phyloP scores from a whole-genome alignment of 2,329 filamentous ascomycete genomes.

The Truncatella angustata region DNA sequence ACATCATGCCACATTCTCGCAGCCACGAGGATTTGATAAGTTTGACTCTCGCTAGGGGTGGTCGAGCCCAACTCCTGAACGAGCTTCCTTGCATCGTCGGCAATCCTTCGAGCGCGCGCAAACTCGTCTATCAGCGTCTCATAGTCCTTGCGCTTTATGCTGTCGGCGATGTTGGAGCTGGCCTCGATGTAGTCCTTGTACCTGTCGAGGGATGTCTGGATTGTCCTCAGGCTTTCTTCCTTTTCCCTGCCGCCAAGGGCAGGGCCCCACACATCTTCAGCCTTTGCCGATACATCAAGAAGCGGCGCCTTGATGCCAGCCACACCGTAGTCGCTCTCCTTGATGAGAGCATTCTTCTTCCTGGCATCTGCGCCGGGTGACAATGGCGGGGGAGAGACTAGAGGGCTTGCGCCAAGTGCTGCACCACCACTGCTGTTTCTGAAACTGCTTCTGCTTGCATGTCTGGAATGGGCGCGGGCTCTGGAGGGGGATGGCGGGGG shows the following conservation, averaged over 20 bases:
- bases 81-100: constrained; percentile 72
- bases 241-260: constrained; percentile 88
- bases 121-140: constrained; percentile 86
- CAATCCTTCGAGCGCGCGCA: constrained; percentile 75
- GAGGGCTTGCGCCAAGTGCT: constrained; percentile 36
- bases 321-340: constrained; percentile 90
- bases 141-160: constrained; percentile 88
- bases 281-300: constrained; percentile 87
- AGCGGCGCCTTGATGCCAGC: constrained; percentile 85
- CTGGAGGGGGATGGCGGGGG: constrained; percentile 41
- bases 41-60: constrained; percentile 71
- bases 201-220: constrained; percentile 73
- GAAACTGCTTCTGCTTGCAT: constrained; percentile 66
- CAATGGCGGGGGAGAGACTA: constrained; percentile 34
- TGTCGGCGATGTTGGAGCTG: constrained; percentile 73
- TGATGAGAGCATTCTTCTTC: constrained; percentile 86
- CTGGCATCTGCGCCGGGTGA: constrained; percentile 50
- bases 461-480: constrained; percentile 57
- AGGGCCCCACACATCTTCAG: constrained; percentile 96
- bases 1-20: constrained; percentile 96
- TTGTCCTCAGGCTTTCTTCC: constrained; percentile 79
- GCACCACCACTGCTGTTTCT: constrained; percentile 47
- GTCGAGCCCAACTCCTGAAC: constrained; percentile 54
- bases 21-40: constrained; percentile 83
- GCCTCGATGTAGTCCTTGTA: constrained; percentile 82